Evolutionary conservation across 768 basidiomycete species (phyloP).

Genomic region (Pleurotus ostreatus): DNA sequence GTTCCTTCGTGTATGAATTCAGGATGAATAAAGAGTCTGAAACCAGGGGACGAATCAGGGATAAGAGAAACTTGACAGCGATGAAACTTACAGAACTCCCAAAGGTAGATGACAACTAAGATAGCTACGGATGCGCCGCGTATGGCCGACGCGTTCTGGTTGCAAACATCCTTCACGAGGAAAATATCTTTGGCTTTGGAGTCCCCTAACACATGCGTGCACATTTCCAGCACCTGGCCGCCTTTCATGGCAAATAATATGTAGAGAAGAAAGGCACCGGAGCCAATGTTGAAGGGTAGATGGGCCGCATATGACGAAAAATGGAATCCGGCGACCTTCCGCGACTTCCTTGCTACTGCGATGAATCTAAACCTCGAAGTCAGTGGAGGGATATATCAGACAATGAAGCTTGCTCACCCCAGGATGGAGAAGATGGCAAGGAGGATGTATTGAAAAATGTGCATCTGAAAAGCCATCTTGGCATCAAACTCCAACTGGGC

Average conservation of each 20-base stretch:
- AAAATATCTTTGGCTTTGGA: background rate
- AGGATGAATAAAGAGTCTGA: background rate
- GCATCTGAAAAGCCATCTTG: background rate
- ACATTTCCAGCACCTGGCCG: background rate
- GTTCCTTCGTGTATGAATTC: conserved; percentile 6
- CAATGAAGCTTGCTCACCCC: background rate
- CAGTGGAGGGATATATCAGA: background rate
- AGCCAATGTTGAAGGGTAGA: background rate
- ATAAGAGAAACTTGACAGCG: background rate
- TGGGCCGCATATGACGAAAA: conserved; percentile 5
- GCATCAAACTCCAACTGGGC: background rate
- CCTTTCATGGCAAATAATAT: background rate
- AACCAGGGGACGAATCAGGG: background rate
- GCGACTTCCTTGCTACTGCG: background rate
- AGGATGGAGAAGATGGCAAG: background rate
- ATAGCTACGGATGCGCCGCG: background rate
- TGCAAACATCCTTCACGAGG: background rate
- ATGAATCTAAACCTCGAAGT: background rate
- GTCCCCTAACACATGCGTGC: background rate
- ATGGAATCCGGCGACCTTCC: background rate
- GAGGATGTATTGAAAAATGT: background rate
- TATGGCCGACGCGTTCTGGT: background rate
- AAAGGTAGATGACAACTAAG: background rate
- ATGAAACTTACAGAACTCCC: background rate
- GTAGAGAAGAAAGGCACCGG: background rate